Percentiles rank a stretch among this genome's conserved stretches.
Evolutionary conservation across 352 stramenopile species (phyloP).

Genomic region (Pythium vanterpoolii): DNA sequence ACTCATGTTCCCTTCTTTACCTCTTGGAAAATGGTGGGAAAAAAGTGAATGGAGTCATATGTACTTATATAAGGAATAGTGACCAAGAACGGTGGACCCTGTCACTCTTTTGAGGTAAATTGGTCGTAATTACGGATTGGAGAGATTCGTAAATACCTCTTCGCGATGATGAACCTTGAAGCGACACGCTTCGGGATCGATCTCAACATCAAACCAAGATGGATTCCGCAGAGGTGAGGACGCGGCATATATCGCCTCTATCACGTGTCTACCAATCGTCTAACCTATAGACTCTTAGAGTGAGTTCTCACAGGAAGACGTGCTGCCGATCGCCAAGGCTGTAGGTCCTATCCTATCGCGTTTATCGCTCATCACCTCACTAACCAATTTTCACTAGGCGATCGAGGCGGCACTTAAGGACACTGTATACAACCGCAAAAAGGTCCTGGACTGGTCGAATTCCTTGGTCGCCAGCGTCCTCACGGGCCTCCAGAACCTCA

Average conservation of each 20-base stretch:
- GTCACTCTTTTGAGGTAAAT: conserved; percentile 1
- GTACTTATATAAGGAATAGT: conserved; percentile 1
- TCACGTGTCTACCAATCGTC: neutral
- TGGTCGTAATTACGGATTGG: conserved; percentile 22
- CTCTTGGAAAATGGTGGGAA: conserved; percentile 2
- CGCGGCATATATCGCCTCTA: neutral
- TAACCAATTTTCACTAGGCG: conserved; percentile 26
- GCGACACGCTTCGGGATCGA: conserved; percentile 5
- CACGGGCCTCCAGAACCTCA: conserved; percentile 79
- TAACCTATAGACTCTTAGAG: conserved; percentile 28
- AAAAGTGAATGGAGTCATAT: neutral
- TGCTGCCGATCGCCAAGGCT: conserved; percentile 71
- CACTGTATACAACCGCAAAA: conserved; percentile 84
- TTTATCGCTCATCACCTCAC: neutral
- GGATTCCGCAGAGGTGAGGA: conserved; percentile 30
- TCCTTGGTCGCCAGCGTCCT: conserved; percentile 76
- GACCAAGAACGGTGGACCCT: neutral
- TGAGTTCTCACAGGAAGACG: conserved; percentile 76
- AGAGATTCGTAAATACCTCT: conserved; percentile 6
- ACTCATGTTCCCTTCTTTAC: conserved; percentile 38
- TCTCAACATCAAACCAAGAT: too few species aligned
- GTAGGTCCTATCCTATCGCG: conserved; percentile 18
- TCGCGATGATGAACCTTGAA: neutral
- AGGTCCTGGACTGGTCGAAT: conserved; percentile 85
- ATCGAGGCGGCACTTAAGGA: conserved; percentile 79